Percentiles rank a stretch among this genome's conserved stretches.
Evolutionary conservation across 2,329 filamentous ascomycete genomes (phyloP).

Genomic region (Apiospora hydei): DNA sequence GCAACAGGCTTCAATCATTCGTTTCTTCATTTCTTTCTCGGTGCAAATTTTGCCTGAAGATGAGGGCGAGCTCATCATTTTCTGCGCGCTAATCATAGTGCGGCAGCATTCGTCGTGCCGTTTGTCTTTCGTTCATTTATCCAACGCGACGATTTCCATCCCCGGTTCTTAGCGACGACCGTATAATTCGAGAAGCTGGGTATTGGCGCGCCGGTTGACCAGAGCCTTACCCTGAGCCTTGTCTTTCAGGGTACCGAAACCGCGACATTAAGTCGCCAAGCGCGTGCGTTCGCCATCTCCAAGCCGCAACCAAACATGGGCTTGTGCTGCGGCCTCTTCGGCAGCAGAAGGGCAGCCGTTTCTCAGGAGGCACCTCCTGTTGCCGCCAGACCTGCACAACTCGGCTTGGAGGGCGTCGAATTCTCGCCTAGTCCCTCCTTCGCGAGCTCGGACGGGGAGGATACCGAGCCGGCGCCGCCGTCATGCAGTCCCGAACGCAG

Average conservation of each 20-base stretch:
- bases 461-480: background rate
- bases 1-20: background rate
- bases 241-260: too few species aligned
- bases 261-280: background rate
- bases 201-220: too few species aligned
- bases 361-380: background rate
- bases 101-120: background rate
- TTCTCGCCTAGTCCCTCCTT: constrained; percentile 35
- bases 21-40: background rate
- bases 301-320: constrained; percentile 16
- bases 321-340: constrained; percentile 26
- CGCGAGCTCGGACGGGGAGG: constrained; percentile 29
- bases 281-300: background rate
- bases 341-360: background rate
- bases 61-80: background rate
- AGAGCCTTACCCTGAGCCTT: too few species aligned
- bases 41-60: background rate
- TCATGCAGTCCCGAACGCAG: constrained; percentile 3
- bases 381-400: background rate
- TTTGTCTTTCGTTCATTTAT: background rate
- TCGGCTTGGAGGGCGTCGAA: constrained; percentile 32
- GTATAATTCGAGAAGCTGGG: background rate
- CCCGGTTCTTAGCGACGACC: background rate
- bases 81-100: background rate
- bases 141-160: background rate